Percentiles rank a stretch among this genome's conserved stretches.
Conservation (phyloP, 352 stramenopile genomes). For the Peronospora destructor region DNA sequence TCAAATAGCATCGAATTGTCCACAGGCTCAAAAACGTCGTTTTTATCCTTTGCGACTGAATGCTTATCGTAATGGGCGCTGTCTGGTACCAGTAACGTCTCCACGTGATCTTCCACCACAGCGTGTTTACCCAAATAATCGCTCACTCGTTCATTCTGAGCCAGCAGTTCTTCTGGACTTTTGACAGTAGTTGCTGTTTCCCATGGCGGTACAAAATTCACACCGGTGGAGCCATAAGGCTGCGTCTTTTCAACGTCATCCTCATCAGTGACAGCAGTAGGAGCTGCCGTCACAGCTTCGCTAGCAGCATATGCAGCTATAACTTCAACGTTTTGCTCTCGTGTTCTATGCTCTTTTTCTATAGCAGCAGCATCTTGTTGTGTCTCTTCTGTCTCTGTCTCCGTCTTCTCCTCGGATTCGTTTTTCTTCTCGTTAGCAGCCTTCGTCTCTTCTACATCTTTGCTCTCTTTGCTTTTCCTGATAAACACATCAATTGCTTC, state of each 20-base stretch:
- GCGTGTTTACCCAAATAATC: constrained; percentile 18
- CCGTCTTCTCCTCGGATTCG: background rate
- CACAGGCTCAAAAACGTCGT: background rate
- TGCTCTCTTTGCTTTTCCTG: constrained; percentile 1
- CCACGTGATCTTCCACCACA: background rate
- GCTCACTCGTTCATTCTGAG: constrained; percentile 19
- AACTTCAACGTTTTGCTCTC: background rate
- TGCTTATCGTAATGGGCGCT: background rate
- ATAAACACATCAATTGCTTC: constrained; percentile 38
- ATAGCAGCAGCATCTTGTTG: background rate
- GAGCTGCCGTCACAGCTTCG: background rate
- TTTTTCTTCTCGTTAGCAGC: background rate
- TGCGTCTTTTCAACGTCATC: constrained; percentile 11
- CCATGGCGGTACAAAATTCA: constrained; percentile 6
- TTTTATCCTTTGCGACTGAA: constrained; percentile 5
- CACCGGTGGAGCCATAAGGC: background rate
- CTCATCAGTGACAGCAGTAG: constrained; percentile 1
- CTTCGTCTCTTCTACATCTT: constrained; percentile 15
- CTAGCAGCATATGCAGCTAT: background rate
- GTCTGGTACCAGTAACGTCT: background rate
- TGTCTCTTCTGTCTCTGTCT: constrained; percentile 4
- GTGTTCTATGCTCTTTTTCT: constrained; percentile 5
- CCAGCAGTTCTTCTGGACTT: constrained; percentile 24
- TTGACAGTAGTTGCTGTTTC: constrained; percentile 10
- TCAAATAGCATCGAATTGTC: constrained; percentile 26